phyloP scores from a whole-genome alignment of 768 basidiomycete species.

The Kondoa malvinella region DNA sequence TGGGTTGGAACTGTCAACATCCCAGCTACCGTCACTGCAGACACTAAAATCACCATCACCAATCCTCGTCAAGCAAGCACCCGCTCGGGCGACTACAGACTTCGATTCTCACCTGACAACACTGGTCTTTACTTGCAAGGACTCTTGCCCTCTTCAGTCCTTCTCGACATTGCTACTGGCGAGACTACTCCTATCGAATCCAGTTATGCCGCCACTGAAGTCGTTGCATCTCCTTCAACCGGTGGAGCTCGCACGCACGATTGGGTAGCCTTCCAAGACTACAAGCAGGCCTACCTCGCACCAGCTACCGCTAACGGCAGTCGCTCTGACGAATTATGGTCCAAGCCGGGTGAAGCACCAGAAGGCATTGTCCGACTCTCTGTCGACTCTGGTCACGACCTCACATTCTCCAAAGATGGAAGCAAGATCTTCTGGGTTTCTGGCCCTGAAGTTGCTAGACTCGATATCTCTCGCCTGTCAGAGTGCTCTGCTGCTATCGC shows the following conservation, averaged over 20 bases:
- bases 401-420: not conserved
- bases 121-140: not conserved
- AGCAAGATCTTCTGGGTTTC: not conserved
- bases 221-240: not conserved
- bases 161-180: not conserved
- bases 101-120: not conserved
- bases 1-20: not conserved
- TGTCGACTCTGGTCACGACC: not conserved
- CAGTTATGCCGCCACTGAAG: not conserved
- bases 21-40: not conserved
- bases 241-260: not conserved
- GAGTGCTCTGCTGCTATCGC: not conserved
- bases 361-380: not conserved
- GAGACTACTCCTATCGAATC: not conserved
- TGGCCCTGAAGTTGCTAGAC: not conserved
- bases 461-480: not conserved
- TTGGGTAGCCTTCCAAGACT: not conserved
- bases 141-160: not conserved
- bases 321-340: not conserved
- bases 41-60: not conserved
- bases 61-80: not conserved
- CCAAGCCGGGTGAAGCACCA: not conserved
- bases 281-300: not conserved
- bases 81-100: not conserved
- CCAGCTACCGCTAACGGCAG: not conserved